Conservation (phyloP, 441 rosid species). For the Populus hybrid region DNA sequence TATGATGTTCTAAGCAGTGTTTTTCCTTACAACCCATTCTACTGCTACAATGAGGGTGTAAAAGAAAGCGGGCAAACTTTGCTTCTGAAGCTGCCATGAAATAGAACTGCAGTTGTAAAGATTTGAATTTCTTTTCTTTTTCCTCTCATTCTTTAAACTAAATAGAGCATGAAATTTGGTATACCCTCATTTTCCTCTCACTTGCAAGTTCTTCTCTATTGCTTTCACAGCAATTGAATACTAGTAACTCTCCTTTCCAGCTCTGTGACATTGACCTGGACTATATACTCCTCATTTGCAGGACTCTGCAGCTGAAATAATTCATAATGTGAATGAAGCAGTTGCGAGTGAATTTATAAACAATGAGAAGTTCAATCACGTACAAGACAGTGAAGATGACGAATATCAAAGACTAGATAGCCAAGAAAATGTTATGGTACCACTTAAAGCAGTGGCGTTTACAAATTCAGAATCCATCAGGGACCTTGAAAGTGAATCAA, state of each 20-base stretch:
- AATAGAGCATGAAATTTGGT: background rate
- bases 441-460: background rate
- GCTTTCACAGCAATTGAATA: background rate
- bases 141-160: background rate
- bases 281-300: slow-evolving; percentile 17
- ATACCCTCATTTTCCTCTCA: background rate
- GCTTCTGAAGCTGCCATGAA: background rate
- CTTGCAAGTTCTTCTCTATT: background rate
- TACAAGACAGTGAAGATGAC: slow-evolving; percentile 10
- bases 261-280: slow-evolving; percentile 20
- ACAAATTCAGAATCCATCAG: slow-evolving; percentile 1
- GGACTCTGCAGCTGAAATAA: slow-evolving; percentile 11
- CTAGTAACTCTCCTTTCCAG: slow-evolving; percentile 4
- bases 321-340: background rate
- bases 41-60: background rate
- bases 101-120: background rate
- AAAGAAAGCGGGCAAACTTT: background rate
- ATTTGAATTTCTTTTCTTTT: background rate
- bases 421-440: slow-evolving; percentile 7
- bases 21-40: background rate
- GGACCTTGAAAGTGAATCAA: slow-evolving; percentile 12
- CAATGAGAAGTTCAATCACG: slow-evolving; percentile 11
- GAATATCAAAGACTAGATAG: slow-evolving; percentile 5
- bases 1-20: background rate
- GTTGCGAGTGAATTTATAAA: background rate